phyloP scores from a whole-genome alignment of 805 yeast species.

The Candida andamanensis region DNA sequence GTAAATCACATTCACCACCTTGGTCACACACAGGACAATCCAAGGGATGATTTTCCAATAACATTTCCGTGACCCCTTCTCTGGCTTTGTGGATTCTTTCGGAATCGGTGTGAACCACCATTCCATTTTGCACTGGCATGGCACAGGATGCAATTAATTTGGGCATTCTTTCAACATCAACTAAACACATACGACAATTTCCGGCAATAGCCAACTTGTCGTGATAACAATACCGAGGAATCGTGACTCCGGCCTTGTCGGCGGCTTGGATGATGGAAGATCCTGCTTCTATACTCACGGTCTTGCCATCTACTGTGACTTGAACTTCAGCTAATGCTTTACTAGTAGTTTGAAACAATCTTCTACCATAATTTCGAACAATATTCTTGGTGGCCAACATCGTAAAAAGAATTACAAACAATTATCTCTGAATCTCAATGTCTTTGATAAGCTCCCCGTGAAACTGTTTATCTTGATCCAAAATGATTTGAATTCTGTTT shows the following conservation, averaged over 20 bases:
- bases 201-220: slow-evolving; percentile 89
- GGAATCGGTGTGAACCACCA: slow-evolving; percentile 77
- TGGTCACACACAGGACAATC: slow-evolving; percentile 93
- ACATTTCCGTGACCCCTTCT: slow-evolving; percentile 87
- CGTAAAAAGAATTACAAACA: slow-evolving; percentile 1
- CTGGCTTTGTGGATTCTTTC: slow-evolving; percentile 78
- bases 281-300: slow-evolving; percentile 78
- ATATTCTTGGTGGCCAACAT: slow-evolving; percentile 15
- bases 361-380: slow-evolving; percentile 14
- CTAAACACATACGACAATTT: slow-evolving; percentile 90
- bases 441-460: background rate
- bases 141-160: slow-evolving; percentile 89
- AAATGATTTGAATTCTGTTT: too few relatives aligned
- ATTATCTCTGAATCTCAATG: background rate
- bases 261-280: slow-evolving; percentile 88
- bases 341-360: slow-evolving; percentile 17
- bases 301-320: slow-evolving; percentile 62
- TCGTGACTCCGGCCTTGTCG: slow-evolving; percentile 82
- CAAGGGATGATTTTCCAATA: slow-evolving; percentile 82
- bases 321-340: slow-evolving; percentile 47
- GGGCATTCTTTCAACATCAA: slow-evolving; percentile 85
- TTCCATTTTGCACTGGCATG: slow-evolving; percentile 85
- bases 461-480: too few relatives aligned
- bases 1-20: slow-evolving; percentile 92
- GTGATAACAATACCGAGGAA: slow-evolving; percentile 89